Percentiles rank a stretch among this genome's conserved stretches.
Evolutionary conservation across 225 moss, liverwort and hornwort species (phyloP).

Genomic region (Physcomitrium patens): DNA sequence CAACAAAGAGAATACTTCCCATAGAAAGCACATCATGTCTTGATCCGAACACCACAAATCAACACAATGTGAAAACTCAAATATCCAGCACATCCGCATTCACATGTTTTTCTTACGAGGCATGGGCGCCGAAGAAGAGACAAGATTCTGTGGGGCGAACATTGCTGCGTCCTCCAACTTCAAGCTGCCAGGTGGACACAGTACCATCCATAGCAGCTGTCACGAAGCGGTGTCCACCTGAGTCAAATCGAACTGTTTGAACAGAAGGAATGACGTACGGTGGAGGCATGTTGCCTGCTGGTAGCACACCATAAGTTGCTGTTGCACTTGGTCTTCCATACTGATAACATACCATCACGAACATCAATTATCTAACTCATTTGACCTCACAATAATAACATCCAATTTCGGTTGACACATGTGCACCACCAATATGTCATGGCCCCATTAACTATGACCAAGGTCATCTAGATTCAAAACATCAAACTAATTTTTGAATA

Average conservation of each 20-base stretch:
- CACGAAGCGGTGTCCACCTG: slow-evolving; percentile 67
- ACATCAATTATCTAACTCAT: slow-evolving; percentile 4
- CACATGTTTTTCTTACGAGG: slow-evolving; percentile 53
- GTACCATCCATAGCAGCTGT: slow-evolving; percentile 76
- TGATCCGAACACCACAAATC: slow-evolving; percentile 2
- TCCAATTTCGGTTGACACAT: slow-evolving; percentile 17
- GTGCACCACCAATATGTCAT: neutral
- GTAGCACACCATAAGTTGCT: slow-evolving; percentile 73
- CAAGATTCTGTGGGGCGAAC: slow-evolving; percentile 72
- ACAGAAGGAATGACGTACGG: slow-evolving; percentile 71
- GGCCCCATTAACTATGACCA: neutral
- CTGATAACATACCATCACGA: slow-evolving; percentile 34
- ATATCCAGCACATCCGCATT: neutral
- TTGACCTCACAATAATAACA: slow-evolving; percentile 6
- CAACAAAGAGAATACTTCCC: no score
- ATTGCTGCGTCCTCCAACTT: slow-evolving; percentile 75
- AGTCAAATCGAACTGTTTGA: slow-evolving; percentile 66
- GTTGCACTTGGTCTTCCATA: slow-evolving; percentile 67
- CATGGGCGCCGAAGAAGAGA: slow-evolving; percentile 66
- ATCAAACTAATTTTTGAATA: slow-evolving; percentile 13
- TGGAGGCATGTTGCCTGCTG: slow-evolving; percentile 71
- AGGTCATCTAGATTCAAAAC: slow-evolving; percentile 12
- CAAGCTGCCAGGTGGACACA: slow-evolving; percentile 74
- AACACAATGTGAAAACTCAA: neutral
- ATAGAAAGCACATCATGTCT: slow-evolving; percentile 6